Conservation (phyloP, 106 monocot species). For the Alisma plantagoaquatica region DNA sequence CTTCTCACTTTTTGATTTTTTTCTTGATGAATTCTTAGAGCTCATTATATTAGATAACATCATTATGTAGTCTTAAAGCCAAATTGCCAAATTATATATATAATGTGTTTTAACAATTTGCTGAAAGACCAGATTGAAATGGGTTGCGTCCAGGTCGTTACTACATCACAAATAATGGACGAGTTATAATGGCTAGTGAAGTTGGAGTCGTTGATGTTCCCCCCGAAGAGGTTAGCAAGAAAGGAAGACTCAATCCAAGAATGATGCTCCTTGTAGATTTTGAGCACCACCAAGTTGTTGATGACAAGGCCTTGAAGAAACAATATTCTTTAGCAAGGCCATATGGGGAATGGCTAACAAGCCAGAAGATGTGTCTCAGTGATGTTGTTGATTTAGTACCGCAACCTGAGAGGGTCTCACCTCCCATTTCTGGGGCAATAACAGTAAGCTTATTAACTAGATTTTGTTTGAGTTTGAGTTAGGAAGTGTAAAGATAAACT, state of each 20-base stretch:
- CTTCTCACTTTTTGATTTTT: no score
- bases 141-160: constrained; percentile 86
- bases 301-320: constrained; percentile 80
- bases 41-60: no score
- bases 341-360: constrained; percentile 83
- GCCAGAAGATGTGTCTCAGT: constrained; percentile 61
- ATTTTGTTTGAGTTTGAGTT: no score
- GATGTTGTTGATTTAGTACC: constrained; percentile 66
- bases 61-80: no score
- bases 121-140: constrained; percentile 83
- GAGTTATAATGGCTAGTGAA: constrained; percentile 96
- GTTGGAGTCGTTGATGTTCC: constrained; percentile 89
- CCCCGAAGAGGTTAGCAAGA: constrained; percentile 64
- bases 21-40: no score
- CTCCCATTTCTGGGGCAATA: constrained; percentile 40
- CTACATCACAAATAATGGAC: constrained; percentile 71
- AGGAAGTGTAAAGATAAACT: no score
- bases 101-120: no score
- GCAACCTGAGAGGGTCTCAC: constrained; percentile 36
- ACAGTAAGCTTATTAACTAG: no score
- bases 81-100: no score
- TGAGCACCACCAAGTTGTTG: constrained; percentile 78
- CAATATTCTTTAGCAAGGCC: constrained; percentile 75
- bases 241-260: constrained; percentile 91
- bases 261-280: constrained; percentile 97